phyloP scores from a whole-genome alignment of 2,329 filamentous ascomycete species.

The Stagonosporopsis rhizophila region DNA sequence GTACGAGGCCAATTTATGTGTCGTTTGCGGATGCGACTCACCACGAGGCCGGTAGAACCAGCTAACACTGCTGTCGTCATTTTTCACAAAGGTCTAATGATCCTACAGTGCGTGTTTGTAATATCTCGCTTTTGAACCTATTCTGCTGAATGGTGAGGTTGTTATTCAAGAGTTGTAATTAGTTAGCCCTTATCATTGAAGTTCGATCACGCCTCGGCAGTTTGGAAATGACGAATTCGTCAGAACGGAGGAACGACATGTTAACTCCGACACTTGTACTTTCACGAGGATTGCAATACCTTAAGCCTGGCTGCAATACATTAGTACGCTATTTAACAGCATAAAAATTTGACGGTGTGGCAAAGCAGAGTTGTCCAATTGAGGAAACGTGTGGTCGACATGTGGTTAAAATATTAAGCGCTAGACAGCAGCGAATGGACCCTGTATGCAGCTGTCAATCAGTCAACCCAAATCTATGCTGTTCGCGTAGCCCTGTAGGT shows the following conservation, averaged over 20 bases:
- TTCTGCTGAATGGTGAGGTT: neutral
- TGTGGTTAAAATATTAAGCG: neutral
- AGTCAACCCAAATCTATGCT: neutral
- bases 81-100: neutral
- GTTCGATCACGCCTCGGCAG: slow-evolving; percentile 5
- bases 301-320: neutral
- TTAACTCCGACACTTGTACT: slow-evolving; percentile 5
- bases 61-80: slow-evolving; percentile 64
- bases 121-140: neutral
- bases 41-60: slow-evolving; percentile 70
- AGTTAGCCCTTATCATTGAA: slow-evolving; percentile 8
- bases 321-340: no score
- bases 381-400: neutral
- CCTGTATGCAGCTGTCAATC: no score
- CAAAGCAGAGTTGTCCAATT: neutral
- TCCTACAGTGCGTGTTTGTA: neutral
- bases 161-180: neutral
- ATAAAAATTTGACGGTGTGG: neutral
- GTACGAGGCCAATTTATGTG: neutral
- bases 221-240: slow-evolving; percentile 4
- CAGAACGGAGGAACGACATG: slow-evolving; percentile 5
- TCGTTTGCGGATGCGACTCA: slow-evolving; percentile 32
- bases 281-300: neutral
- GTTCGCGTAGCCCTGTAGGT: no score
- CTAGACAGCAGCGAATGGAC: no score